Percentiles rank a stretch among this genome's conserved stretches.
These are phyloP conservation scores for Infundibulicybe gibba DNA, from an alignment of 768 basidiomycete genomes.

Conservation along the genomic window DNA sequence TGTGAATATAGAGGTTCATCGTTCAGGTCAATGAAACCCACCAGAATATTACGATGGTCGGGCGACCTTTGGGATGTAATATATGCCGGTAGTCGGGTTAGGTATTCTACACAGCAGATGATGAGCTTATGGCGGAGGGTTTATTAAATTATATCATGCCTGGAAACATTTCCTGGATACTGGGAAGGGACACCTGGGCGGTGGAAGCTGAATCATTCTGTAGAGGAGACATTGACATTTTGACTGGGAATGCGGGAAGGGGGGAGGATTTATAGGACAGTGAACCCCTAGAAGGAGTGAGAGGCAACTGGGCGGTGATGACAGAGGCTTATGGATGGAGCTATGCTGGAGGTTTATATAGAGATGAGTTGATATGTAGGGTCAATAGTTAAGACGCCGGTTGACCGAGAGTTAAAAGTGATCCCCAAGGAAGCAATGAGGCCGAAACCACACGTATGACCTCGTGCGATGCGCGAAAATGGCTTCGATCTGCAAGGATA, in stretches of 20 bases:
- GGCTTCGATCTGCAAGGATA: conserved; percentile 5
- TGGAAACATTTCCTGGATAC: conserved; percentile 55
- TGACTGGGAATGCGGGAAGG: not conserved
- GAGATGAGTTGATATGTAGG: not conserved
- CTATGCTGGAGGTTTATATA: not conserved
- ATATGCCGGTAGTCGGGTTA: conserved; percentile 9
- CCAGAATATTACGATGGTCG: not conserved
- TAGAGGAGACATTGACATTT: conserved; percentile 4
- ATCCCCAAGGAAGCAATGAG: not conserved
- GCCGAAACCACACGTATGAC: not conserved
- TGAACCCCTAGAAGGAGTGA: too few relatives aligned
- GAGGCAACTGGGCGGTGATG: too few relatives aligned
- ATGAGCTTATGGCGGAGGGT: not conserved
- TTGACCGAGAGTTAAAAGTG: not conserved
- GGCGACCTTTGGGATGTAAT: not conserved
- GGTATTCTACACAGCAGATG: conserved; percentile 5
- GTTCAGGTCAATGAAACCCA: too few relatives aligned
- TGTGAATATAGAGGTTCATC: too few relatives aligned
- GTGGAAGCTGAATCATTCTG: conserved; percentile 1
- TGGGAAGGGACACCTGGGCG: conserved; percentile 33
- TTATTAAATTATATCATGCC: conserved; percentile 25
- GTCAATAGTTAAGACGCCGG: not conserved
- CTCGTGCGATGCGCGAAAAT: not conserved
- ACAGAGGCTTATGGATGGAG: too few relatives aligned
- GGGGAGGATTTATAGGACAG: not conserved